Evolutionary conservation across 225 moss, liverwort and hornwort species (phyloP).

Genomic region (Bryum argenteum): DNA sequence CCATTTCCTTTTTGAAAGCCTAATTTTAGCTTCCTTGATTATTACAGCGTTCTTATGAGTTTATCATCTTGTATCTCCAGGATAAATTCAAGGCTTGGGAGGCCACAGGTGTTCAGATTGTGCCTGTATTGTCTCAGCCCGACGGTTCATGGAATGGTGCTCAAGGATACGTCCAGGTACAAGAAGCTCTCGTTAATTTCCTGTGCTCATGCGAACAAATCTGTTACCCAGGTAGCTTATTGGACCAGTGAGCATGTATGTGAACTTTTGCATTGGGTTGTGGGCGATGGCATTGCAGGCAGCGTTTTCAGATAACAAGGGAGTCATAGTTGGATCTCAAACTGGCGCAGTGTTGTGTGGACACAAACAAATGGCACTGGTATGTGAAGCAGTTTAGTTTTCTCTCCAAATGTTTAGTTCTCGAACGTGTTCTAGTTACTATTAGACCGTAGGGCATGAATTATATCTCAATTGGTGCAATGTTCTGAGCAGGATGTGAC

Average conservation of each 20-base stretch:
- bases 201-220: not conserved
- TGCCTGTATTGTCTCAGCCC: slow-evolving; percentile 94
- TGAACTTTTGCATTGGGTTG: slow-evolving; percentile 19
- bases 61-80: slow-evolving; percentile 26
- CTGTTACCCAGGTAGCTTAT: slow-evolving; percentile 9
- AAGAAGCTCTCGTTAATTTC: not conserved
- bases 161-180: slow-evolving; percentile 80
- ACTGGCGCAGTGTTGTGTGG: slow-evolving; percentile 90
- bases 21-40: not conserved
- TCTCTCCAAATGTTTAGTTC: not conserved
- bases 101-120: slow-evolving; percentile 79
- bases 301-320: slow-evolving; percentile 71
- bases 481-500: slow-evolving; percentile 74
- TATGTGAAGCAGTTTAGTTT: slow-evolving; percentile 37
- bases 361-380: slow-evolving; percentile 94
- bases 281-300: slow-evolving; percentile 53
- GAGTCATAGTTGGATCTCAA: slow-evolving; percentile 51
- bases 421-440: not conserved
- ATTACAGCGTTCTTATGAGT: slow-evolving; percentile 9
- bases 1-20: not conserved
- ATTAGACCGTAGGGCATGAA: not conserved
- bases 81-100: slow-evolving; percentile 87
- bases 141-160: slow-evolving; percentile 74
- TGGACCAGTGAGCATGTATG: not conserved
- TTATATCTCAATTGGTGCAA: slow-evolving; percentile 17